A percentile compares a stretch with the other conserved stretches of the same genome.
Conservation (phyloP, 208 protist species). For the Strigomonas culicis region DNA sequence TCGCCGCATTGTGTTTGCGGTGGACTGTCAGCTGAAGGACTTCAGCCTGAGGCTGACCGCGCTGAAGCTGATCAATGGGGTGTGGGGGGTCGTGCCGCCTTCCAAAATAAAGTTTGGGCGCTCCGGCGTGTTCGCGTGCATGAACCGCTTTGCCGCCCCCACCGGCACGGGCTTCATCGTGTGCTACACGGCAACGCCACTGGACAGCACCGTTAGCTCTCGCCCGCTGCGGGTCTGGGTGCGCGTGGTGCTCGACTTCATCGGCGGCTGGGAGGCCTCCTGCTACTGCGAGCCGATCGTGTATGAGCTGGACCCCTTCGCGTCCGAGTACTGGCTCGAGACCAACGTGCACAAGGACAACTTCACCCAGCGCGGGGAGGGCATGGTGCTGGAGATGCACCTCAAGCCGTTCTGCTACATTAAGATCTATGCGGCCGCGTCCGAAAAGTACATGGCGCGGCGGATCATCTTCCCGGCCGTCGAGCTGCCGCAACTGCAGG, state of each 20-base stretch:
- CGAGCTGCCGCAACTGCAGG: conserved; percentile 43
- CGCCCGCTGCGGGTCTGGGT: conserved; percentile 55
- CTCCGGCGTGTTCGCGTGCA: conserved; percentile 51
- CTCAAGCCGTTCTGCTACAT: conserved; percentile 36
- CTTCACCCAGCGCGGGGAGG: conserved; percentile 29
- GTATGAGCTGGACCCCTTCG: conserved; percentile 36
- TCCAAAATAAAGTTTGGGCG: conserved; percentile 24
- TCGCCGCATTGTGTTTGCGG: conserved; percentile 52
- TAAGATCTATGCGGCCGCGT: conserved; percentile 26
- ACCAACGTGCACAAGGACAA: conserved; percentile 10
- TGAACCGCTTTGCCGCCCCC: conserved; percentile 65
- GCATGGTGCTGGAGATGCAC: conserved; percentile 39
- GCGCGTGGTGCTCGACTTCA: conserved; percentile 45
- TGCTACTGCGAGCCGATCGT: conserved; percentile 27
- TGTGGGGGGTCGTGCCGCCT: conserved; percentile 67
- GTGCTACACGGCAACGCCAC: conserved; percentile 49
- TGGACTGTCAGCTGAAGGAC: conserved; percentile 43
- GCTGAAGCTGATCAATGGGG: conserved; percentile 46
- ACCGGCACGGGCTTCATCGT: conserved; percentile 77
- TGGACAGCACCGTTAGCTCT: not conserved
- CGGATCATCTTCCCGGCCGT: conserved; percentile 25
- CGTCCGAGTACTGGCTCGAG: conserved; percentile 45
- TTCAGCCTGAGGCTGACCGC: conserved; percentile 56
- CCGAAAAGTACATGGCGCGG: conserved; percentile 11
- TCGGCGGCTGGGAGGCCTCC: conserved; percentile 41